Base-by-base conservation (phyloP, 176 grass and related monocot species). In the Carex pumila region DNA sequence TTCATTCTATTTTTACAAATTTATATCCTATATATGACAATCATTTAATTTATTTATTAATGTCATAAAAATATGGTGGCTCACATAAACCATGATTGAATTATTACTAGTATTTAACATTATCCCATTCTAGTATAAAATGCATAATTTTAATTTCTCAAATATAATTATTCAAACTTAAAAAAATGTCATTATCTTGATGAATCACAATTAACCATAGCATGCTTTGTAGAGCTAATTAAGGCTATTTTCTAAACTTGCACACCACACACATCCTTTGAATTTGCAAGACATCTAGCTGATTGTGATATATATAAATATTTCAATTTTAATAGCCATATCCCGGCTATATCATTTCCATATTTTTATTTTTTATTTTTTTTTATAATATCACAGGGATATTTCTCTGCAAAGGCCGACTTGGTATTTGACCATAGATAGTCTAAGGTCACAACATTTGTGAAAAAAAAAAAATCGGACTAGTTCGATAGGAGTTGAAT, bases 161-260 rank as follows among this genome's bases (percentile, higher is more conserved):
- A 22, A 8, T 22, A 8, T 25, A 62, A 3, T 21, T 25, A 62
- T 25, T 62, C 19, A 50, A 11, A 59, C 15, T 58, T 18, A n/a
- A 58, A 18, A 71, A 58, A 79, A 34, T 68, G 50, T 52, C 60
- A 66, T 49, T 65, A 65, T 81, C 58, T 45, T 63, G 41, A n/a
- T 65, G 65, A 22, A 52, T 81, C 79, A 49, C 36, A 81, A 64
- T 65, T 37, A 81, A 47, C 21, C 10, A 19, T 31, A 41, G 57
- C 57, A 65, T 81, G 5, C 18, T n/a, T 58, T 53, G 30, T 29
- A 43, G 17, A 81, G 29, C 4, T 57, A 45, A 45, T 45, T 45
- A 62, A 81, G 56, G n/a, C 61, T 45, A 61, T 62, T 81, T 66
- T 32, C 13, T 64, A 32, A 81, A 65, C 57, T 82, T 65, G 39